These are phyloP conservation scores for Colletotrichum tropicale DNA, from an alignment of 2,329 filamentous ascomycete species.

Conservation along the genomic window DNA sequence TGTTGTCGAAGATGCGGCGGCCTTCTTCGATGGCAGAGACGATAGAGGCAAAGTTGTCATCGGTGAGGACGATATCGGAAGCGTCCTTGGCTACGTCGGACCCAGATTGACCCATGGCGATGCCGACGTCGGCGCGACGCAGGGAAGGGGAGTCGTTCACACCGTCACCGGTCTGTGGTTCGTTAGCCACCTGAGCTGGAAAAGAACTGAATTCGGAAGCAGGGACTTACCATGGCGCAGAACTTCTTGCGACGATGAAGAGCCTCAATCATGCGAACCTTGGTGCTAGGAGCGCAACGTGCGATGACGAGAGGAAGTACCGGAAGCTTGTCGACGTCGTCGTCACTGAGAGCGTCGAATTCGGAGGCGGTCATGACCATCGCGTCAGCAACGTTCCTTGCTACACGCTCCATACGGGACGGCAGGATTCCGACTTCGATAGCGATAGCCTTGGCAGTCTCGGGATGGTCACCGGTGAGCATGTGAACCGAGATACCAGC, in stretches of 20 bases:
- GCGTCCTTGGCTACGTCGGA: conserved; percentile 68
- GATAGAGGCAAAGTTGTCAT: conserved; percentile 71
- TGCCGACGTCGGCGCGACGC: conserved; percentile 68
- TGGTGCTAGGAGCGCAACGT: conserved; percentile 68
- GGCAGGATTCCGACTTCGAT: conserved; percentile 61
- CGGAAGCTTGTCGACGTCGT: conserved; percentile 63
- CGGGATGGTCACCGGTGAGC: conserved; percentile 65
- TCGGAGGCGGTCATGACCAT: conserved; percentile 65
- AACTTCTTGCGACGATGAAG: conserved; percentile 65
- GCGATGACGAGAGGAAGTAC: conserved; percentile 67
- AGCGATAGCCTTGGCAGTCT: conserved; percentile 64
- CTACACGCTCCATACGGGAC: conserved; percentile 45
- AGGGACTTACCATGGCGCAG: conserved; percentile 51
- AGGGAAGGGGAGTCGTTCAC: conserved; percentile 70
- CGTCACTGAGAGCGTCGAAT: conserved; percentile 64
- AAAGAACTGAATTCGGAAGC: accelerated
- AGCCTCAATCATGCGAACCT: conserved; percentile 68
- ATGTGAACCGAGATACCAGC: conserved; percentile 65
- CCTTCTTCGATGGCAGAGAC: conserved; percentile 69
- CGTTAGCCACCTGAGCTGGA: neutral
- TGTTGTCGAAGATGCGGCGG: conserved; percentile 69
- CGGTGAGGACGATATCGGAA: conserved; percentile 65
- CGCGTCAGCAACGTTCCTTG: conserved; percentile 52
- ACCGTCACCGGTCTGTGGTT: conserved; percentile 63
- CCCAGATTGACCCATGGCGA: conserved; percentile 68